Evolutionary conservation across 2,329 filamentous ascomycete genomes (phyloP), one percentile per base, ranked within the genome.

Genomic region (Stromatinia cepivora): DNA sequence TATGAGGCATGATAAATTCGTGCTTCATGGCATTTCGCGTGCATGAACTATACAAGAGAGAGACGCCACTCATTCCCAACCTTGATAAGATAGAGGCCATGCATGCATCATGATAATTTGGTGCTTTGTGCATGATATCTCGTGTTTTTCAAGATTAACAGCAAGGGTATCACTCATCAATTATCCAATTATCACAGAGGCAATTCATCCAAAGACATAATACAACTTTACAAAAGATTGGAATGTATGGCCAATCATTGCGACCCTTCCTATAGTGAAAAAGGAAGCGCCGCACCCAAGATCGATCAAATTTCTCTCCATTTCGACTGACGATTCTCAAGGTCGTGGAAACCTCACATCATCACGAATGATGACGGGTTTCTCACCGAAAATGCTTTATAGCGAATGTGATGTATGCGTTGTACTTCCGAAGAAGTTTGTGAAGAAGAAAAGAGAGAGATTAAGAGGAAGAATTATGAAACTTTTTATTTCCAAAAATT

Each of bases 301-400:
- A 69, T 71, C 69, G 69, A 70, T 63, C 50, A 70, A n/a, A 36
- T 71, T 53, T 46, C 53, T 71, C 68, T 71, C 70, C 68, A 70
- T 71, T 63, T 65, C 66, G 46, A 58, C 66, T 71, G 68, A 71
- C 70, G 70, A 68, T 70, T 71, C 61, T 66, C 68, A 64, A 71
- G 70, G 70, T 71, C 70, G 64, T 71, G 70, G 70, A 71, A 64
- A 66, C 57, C 68, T 68, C 69, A 65, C 70, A 71, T 69, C 67
- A 62, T 48, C 66, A 70, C 57, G 36, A 65, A 58, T 63, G 62
- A 52, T n/a, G 46, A 71, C 70, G 70, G 70, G 70, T 66, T 71
- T 70, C 70, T 71, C 70, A 71, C 70, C 57, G 53, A 58, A 71
- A 71, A 69, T 69, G 70, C 70, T 71, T 71, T 71, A 70, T 70